phyloP scores from a whole-genome alignment of 768 basidiomycete genomes.

The Pulveroboletus sp. region DNA sequence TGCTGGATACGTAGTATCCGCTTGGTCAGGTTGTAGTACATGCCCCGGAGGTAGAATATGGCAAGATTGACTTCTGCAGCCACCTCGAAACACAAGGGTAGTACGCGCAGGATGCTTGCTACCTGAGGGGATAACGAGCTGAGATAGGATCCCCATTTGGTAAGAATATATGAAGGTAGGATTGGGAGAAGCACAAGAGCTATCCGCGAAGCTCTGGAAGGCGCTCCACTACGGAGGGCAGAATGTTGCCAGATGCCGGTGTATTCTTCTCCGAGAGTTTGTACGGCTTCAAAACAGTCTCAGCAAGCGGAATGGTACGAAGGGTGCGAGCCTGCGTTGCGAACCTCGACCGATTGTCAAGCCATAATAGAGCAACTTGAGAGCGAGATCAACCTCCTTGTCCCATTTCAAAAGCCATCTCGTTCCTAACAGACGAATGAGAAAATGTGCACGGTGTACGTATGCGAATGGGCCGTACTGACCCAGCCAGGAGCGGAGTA shows the following conservation, averaged over 20 bases:
- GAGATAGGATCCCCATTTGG: conserved; percentile 43
- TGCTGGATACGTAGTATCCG: conserved; percentile 64
- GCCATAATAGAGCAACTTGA: conserved; percentile 68
- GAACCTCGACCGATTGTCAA: conserved; percentile 72
- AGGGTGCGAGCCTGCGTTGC: conserved; percentile 5
- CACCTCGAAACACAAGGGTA: conserved; percentile 54
- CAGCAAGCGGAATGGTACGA: conserved; percentile 1
- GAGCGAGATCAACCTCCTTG: conserved; percentile 67
- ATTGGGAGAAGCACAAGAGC: conserved; percentile 62
- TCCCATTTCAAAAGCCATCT: conserved; percentile 78
- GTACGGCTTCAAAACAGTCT: conserved; percentile 46
- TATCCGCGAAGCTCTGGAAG: conserved; percentile 42
- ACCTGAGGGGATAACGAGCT: conserved; percentile 31
- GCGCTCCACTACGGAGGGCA: conserved; percentile 34
- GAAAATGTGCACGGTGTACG: conserved; percentile 3
- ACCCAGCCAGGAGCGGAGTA: conserved; percentile 78
- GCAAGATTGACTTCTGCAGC: conserved; percentile 72
- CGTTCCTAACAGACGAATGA: conserved; percentile 49
- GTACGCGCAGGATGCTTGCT: conserved; percentile 25
- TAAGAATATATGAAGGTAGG: conserved; percentile 58
- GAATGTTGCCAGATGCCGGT: conserved; percentile 79
- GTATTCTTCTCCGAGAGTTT: conserved; percentile 90
- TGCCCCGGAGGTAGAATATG: conserved; percentile 72
- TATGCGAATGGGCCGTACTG: conserved; percentile 13
- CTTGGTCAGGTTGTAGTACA: conserved; percentile 71